Conservation (phyloP, 352 stramenopile species). For the Pythium sukuiense region DNA sequence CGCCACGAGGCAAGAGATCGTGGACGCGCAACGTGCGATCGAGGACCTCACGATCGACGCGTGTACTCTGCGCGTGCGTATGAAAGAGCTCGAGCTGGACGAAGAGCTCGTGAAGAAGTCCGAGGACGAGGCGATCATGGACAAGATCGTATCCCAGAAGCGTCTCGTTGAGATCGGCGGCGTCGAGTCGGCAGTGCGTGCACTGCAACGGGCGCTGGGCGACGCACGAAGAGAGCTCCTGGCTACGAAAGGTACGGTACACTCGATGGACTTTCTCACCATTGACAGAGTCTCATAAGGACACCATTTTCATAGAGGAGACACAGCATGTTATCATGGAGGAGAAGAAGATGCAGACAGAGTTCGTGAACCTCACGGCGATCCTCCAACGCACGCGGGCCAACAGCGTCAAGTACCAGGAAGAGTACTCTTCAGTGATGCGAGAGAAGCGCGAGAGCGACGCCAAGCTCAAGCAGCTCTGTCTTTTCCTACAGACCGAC, state of each 20-base stretch:
- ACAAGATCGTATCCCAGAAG: slow-evolving; percentile 59
- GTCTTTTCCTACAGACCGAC: slow-evolving; percentile 45
- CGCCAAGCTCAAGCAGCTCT: slow-evolving; percentile 54
- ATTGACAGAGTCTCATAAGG: no score
- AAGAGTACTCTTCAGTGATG: slow-evolving; percentile 48
- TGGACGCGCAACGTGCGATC: slow-evolving; percentile 33
- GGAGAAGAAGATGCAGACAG: slow-evolving; percentile 52
- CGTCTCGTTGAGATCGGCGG: slow-evolving; percentile 64
- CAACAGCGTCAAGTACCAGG: slow-evolving; percentile 45
- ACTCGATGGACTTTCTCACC: not conserved
- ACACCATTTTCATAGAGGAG: slow-evolving; percentile 36
- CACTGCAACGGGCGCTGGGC: slow-evolving; percentile 50
- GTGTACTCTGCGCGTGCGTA: slow-evolving; percentile 47
- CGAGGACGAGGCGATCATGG: slow-evolving; percentile 47
- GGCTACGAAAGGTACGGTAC: slow-evolving; percentile 52
- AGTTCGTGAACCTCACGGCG: slow-evolving; percentile 42
- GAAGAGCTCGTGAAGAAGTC: slow-evolving; percentile 49
- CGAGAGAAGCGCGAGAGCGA: slow-evolving; percentile 54
- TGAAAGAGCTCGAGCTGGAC: slow-evolving; percentile 60
- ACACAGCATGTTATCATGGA: slow-evolving; percentile 46
- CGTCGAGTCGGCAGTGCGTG: slow-evolving; percentile 54
- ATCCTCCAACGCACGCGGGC: slow-evolving; percentile 36
- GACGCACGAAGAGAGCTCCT: slow-evolving; percentile 55
- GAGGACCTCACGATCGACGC: slow-evolving; percentile 58
- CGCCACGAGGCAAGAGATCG: slow-evolving; percentile 39